Evolutionary conservation across 345 rosid genomes (phyloP), one percentile per base, ranked within the genome.

Genomic region (Brassica napus): DNA sequence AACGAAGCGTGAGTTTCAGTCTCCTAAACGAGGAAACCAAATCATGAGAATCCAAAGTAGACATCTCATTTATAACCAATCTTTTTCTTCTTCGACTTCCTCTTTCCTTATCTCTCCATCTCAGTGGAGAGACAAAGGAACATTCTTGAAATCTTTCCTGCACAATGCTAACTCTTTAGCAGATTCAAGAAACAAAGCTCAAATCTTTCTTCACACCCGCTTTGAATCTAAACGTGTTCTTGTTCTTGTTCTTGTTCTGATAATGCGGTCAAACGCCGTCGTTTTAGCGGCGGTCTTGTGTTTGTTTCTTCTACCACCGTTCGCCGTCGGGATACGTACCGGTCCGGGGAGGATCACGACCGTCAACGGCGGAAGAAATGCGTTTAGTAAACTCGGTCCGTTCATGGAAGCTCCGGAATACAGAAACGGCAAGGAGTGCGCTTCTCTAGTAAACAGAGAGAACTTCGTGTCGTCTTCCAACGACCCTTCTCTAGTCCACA

Each of bases 371-470:
- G 64, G 69, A 18, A 55, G 54, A 16, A 64, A 77, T 79, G 77
- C 68, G 34, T 39, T 68, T 26, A 75, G 2, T 15, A 79, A 77
- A 34, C 42, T 74, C 8, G 86, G 88, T 12, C 78, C 74, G 61
- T 93, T 86, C 74, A 71, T 83, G 32, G 99, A 95, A 77, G 98
- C 99, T 73, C 98, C 99, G 58, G 97, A 90, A 0, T 95, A 95
- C 74, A 91, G 98, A 1, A 95, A 95, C 84, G 99, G 98, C 54
- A 84, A 65, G 61, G 93, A 76, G 65, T 95, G 99, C 68, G 79
- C 79, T 7, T 71, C 84, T 28, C 72, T 64, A 3, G 24, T 14
- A 0, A 70, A 65, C 72, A 82, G 67, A 55, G 74, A 74, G 15
- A 77, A 77, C 81, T 47, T 75, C 47, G 60, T 16, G 26, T 54